Conservation (phyloP, 2,329 filamentous ascomycete species). For the Xylaria sp. region DNA sequence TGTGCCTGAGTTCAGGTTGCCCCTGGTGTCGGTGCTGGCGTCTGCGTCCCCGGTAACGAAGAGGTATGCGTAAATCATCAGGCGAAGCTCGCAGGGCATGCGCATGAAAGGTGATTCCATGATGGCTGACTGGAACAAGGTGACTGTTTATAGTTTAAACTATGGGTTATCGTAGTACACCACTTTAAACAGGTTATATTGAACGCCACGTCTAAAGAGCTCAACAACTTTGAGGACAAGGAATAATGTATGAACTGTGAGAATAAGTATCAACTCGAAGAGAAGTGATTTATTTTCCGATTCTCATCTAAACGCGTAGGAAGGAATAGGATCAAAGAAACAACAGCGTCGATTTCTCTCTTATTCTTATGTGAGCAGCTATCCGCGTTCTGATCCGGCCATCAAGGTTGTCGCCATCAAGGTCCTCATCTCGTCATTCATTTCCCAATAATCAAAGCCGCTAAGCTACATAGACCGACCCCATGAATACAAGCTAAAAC, state of each 20-base stretch:
- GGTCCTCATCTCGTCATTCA: neutral
- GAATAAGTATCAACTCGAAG: neutral
- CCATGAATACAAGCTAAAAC: neutral
- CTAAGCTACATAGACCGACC: neutral
- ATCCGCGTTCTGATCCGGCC: neutral
- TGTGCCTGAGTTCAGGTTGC: neutral
- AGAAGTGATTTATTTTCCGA: neutral
- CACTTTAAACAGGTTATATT: neutral
- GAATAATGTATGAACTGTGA: neutral
- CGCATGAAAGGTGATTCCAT: slow-evolving; percentile 48
- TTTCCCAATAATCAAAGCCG: neutral
- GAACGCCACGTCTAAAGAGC: neutral
- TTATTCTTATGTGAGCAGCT: slow-evolving; percentile 9
- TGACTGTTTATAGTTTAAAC: neutral
- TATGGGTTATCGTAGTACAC: neutral
- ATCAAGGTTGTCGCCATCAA: slow-evolving; percentile 17
- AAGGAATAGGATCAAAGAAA: neutral
- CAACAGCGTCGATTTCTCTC: neutral
- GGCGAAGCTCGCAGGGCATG: slow-evolving; percentile 56
- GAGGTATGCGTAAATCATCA: slow-evolving; percentile 58
- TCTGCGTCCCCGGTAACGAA: slow-evolving; percentile 51
- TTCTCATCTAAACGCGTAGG: neutral
- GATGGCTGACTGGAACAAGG: neutral
- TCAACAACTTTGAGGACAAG: neutral
- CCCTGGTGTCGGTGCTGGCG: slow-evolving; percentile 45